Percentiles rank a stretch among this genome's conserved stretches.
These are phyloP conservation scores for Coemansia sp. DNA, from an alignment of 192 early-diverging fungal species.

Conservation along the genomic window DNA sequence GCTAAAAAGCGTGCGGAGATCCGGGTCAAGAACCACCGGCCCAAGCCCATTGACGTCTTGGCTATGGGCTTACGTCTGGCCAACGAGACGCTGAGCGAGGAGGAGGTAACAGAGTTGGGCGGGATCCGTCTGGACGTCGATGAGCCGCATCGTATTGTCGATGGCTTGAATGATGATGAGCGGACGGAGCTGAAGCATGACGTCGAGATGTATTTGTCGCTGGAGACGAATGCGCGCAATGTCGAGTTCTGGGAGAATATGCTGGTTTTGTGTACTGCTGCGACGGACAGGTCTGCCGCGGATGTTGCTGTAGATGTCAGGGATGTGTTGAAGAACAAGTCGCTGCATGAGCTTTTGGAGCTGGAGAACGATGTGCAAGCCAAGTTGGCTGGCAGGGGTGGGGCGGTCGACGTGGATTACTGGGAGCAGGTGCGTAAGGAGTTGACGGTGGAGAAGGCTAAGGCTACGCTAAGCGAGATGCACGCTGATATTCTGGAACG, in stretches of 20 bases:
- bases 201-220: constrained; percentile 81
- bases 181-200: constrained; percentile 82
- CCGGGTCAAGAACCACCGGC: constrained; percentile 80
- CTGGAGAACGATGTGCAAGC: constrained; percentile 76
- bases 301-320: constrained; percentile 62
- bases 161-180: constrained; percentile 67
- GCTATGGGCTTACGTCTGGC: constrained; percentile 87
- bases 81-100: constrained; percentile 66
- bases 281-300: constrained; percentile 7
- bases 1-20: constrained; percentile 91
- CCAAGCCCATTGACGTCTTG: constrained; percentile 90
- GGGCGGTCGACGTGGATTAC: constrained; percentile 88
- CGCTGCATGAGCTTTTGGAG: constrained; percentile 67
- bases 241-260: constrained; percentile 86
- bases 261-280: constrained; percentile 76
- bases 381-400: constrained; percentile 64
- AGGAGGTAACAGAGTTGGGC: constrained; percentile 75
- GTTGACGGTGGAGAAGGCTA: constrained; percentile 82
- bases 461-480: constrained; percentile 68
- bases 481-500: constrained; percentile 75
- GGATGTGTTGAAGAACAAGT: constrained; percentile 71
- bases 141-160: constrained; percentile 80
- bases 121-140: constrained; percentile 70
- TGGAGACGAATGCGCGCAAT: constrained; percentile 79
- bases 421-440: constrained; percentile 85